Evolutionary conservation across 129 eudicot genomes (phyloP).

Genomic region (Helichrysum umbraculigerum): DNA sequence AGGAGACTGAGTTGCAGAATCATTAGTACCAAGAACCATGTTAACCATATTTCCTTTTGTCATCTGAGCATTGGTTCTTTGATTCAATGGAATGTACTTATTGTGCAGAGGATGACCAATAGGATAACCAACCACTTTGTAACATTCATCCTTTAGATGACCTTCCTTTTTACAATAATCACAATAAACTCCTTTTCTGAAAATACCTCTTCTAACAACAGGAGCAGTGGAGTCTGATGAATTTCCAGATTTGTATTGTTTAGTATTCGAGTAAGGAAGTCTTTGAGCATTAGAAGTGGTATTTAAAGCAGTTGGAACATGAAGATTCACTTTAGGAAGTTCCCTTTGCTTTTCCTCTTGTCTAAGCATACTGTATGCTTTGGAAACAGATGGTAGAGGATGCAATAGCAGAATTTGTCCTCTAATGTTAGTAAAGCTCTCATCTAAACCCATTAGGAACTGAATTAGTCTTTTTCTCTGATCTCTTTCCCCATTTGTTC

Average conservation of each 20-base stretch:
- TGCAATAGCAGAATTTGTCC: neutral
- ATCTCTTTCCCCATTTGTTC: neutral
- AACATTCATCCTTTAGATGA: neutral
- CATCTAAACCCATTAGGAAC: neutral
- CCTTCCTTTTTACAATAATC: neutral
- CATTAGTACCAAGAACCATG: too few species aligned
- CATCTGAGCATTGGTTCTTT: too few species aligned
- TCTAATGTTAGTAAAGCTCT: neutral
- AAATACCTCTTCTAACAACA: too few species aligned
- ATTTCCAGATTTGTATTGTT: too few species aligned
- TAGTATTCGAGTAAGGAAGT: too few species aligned
- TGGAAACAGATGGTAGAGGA: too few species aligned
- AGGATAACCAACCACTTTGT: neutral
- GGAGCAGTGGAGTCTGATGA: too few species aligned
- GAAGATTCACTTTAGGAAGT: neutral
- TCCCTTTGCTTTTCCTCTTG: neutral
- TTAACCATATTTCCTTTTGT: too few species aligned
- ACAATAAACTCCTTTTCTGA: neutral
- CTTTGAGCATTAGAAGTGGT: neutral
- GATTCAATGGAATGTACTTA: too few species aligned
- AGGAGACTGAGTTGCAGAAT: too few species aligned
- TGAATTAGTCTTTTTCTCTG: neutral
- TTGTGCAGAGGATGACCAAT: neutral
- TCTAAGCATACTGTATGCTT: neutral
- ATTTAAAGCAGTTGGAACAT: neutral